A percentile compares a stretch with the other conserved stretches of the same genome.
phyloP scores from a whole-genome alignment of 352 stramenopile species.

The Pythium monospermum region DNA sequence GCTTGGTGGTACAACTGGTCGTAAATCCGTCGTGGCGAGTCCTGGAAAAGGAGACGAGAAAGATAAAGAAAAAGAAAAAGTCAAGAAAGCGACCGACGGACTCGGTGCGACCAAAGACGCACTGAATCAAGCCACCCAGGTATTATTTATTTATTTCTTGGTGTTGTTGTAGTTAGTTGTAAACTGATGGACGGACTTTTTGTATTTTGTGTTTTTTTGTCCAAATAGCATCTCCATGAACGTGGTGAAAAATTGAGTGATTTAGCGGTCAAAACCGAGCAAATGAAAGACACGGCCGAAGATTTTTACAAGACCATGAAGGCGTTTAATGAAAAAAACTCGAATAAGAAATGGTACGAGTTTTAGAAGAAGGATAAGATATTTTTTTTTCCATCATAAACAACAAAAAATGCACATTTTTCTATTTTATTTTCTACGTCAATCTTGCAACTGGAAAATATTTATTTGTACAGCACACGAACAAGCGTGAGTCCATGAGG shows the following conservation, averaged over 20 bases:
- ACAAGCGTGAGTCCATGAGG: conserved; percentile 57
- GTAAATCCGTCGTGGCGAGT: conserved; percentile 11
- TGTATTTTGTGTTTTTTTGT: conserved; percentile 4
- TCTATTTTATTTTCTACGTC: too few relatives aligned
- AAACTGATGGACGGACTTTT: background rate
- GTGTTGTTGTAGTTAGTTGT: background rate
- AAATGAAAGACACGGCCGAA: conserved; percentile 77
- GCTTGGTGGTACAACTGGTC: conserved; percentile 35
- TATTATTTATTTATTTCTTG: conserved; percentile 19
- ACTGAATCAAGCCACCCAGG: conserved; percentile 65
- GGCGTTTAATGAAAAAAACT: conserved; percentile 80
- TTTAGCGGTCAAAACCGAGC: conserved; percentile 71
- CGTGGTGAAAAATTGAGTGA: conserved; percentile 75
- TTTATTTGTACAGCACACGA: conserved; percentile 13
- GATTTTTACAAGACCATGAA: conserved; percentile 86
- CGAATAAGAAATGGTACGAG: conserved; percentile 85
- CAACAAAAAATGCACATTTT: background rate
- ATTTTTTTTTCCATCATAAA: background rate
- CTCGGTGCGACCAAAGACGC: conserved; percentile 52
- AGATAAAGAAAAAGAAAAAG: conserved; percentile 7
- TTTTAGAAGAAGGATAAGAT: conserved; percentile 25
- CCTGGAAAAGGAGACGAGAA: conserved; percentile 4
- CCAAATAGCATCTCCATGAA: conserved; percentile 52
- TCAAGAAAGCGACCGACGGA: conserved; percentile 19
- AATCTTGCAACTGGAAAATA: too few relatives aligned